These are phyloP conservation scores for Clitopilus hobsonii DNA, from an alignment of 768 basidiomycete species.

Conservation along the genomic window DNA sequence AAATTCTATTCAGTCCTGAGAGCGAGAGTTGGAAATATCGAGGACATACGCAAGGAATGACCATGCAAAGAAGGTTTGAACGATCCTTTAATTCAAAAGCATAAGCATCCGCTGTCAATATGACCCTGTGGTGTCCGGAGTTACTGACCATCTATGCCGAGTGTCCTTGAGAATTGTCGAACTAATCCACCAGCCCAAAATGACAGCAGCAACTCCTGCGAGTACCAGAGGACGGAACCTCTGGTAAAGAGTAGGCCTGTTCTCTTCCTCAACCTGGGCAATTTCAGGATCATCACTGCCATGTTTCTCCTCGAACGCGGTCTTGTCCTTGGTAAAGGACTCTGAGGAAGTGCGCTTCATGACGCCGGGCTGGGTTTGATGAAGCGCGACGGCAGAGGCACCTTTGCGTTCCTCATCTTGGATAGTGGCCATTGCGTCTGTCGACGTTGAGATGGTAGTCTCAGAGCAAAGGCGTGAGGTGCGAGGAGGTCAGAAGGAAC, in stretches of 20 bases:
- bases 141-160: conserved; percentile 65
- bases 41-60: conserved; percentile 62
- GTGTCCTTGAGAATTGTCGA: conserved; percentile 64
- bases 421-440: conserved; percentile 7
- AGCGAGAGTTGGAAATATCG: neutral
- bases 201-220: conserved; percentile 47
- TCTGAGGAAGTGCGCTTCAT: conserved; percentile 17
- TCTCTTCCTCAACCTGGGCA: neutral
- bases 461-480: neutral
- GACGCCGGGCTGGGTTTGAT: conserved; percentile 7
- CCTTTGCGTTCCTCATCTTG: conserved; percentile 6
- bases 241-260: conserved; percentile 2
- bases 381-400: conserved; percentile 7
- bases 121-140: conserved; percentile 3
- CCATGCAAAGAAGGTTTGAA: conserved; percentile 82
- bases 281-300: conserved; percentile 7
- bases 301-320: conserved; percentile 6
- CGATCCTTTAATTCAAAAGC: conserved; percentile 45
- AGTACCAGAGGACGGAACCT: conserved; percentile 43
- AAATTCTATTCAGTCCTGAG: neutral
- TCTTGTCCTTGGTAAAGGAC: conserved; percentile 17
- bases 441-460: neutral
- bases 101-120: conserved; percentile 7
- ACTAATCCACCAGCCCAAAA: conserved; percentile 86
- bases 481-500: neutral